Evolutionary conservation across 2,329 filamentous ascomycete genomes (phyloP).

Genomic region (Calonectria fujianensis): DNA sequence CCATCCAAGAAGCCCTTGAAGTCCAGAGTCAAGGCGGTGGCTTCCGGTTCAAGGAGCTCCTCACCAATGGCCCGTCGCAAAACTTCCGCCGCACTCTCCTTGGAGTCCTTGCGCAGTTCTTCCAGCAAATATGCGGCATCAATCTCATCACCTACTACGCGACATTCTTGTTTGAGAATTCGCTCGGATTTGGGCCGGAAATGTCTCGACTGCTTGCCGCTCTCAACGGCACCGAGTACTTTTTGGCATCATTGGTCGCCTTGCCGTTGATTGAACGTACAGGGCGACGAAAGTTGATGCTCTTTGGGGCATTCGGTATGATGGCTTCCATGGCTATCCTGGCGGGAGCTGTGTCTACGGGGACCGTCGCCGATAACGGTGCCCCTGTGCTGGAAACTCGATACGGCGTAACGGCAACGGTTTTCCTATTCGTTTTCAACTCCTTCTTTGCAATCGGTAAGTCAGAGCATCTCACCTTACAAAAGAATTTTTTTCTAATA

Average conservation of each 20-base stretch:
- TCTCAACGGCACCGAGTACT: conserved; percentile 9
- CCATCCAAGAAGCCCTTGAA: conserved; percentile 8
- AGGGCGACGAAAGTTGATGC: conserved; percentile 1
- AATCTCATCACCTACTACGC: conserved; percentile 11
- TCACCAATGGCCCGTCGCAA: conserved; percentile 1
- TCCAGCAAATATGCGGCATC: conserved; percentile 12
- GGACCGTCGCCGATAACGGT: background rate
- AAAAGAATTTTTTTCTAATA: background rate
- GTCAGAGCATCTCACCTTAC: rapidly evolving
- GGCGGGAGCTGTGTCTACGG: background rate
- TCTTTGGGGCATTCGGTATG: conserved; percentile 10
- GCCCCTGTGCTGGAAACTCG: conserved; percentile 6
- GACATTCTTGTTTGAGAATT: conserved; percentile 17
- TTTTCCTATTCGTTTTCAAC: conserved; percentile 11
- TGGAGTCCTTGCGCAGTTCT: conserved; percentile 3
- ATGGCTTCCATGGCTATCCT: conserved; percentile 15
- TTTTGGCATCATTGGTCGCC: conserved; percentile 4
- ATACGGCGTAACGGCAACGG: background rate
- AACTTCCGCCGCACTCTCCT: conserved; percentile 5
- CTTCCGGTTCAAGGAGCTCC: conserved; percentile 12
- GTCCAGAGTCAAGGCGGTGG: conserved; percentile 3
- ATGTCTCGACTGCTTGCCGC: conserved; percentile 13
- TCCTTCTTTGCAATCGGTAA: conserved; percentile 8
- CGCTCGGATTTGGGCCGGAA: conserved; percentile 2
- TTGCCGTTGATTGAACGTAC: conserved; percentile 17